Conservation (phyloP, 192 early-diverging fungal species). For the Chytriomyces sp. region DNA sequence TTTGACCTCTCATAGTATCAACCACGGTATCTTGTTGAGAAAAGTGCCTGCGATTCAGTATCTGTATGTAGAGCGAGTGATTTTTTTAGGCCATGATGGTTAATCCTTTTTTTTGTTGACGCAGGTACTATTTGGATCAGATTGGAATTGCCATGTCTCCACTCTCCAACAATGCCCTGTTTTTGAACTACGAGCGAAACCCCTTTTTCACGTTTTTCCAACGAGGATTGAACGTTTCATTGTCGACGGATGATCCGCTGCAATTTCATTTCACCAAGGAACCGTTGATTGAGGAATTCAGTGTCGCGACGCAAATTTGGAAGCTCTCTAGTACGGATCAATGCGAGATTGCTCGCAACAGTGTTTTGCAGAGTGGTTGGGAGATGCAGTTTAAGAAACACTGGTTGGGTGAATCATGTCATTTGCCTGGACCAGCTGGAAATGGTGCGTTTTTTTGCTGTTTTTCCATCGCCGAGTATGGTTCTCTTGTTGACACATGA, state of each 20-base stretch:
- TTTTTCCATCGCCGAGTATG: background rate
- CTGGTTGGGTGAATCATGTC: slow-evolving; percentile 84
- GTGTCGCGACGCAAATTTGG: slow-evolving; percentile 95
- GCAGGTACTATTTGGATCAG: slow-evolving; percentile 86
- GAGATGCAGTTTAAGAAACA: slow-evolving; percentile 86
- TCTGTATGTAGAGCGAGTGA: slow-evolving; percentile 55
- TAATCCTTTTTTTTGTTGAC: background rate
- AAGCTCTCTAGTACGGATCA: slow-evolving; percentile 89
- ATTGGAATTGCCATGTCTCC: slow-evolving; percentile 97
- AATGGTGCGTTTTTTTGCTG: slow-evolving; percentile 55
- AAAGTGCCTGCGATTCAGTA: slow-evolving; percentile 96
- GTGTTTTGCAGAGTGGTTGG: slow-evolving; percentile 87
- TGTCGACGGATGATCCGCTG: slow-evolving; percentile 95
- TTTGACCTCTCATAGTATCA: slow-evolving; percentile 83
- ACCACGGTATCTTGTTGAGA: slow-evolving; percentile 89
- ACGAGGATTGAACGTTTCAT: slow-evolving; percentile 87
- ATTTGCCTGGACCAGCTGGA: slow-evolving; percentile 73
- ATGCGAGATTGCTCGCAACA: slow-evolving; percentile 94
- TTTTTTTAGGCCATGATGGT: background rate
- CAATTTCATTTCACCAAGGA: slow-evolving; percentile 98
- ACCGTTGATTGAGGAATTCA: slow-evolving; percentile 96
- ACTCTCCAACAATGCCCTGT: slow-evolving; percentile 94
- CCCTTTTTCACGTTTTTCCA: slow-evolving; percentile 91
- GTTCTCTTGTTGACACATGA: background rate
- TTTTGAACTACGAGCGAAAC: slow-evolving; percentile 91